Conservation (phyloP, 441 rosid genomes). For the Biscutella laevigata region DNA sequence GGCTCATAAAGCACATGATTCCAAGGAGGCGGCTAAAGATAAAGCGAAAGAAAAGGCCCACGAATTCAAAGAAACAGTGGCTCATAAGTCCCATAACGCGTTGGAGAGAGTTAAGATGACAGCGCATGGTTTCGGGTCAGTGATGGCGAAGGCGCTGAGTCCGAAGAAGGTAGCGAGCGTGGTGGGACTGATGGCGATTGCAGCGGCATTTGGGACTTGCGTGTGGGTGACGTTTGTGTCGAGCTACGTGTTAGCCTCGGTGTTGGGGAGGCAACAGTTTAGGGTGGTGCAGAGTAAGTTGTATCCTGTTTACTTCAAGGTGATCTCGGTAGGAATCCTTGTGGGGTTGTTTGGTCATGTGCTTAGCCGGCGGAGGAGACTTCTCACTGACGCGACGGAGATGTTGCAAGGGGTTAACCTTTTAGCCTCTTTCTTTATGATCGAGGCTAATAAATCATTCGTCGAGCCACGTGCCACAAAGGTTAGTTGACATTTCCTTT, state of each 20-base stretch:
- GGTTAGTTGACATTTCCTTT: slow-evolving; percentile 27
- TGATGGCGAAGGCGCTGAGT: not conserved
- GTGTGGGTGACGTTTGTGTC: slow-evolving; percentile 75
- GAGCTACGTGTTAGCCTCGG: slow-evolving; percentile 42
- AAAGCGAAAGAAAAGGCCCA: slow-evolving; percentile 5
- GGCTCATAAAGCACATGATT: slow-evolving; percentile 14
- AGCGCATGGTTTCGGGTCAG: not conserved
- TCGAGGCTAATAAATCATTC: slow-evolving; percentile 41
- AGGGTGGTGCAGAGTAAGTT: slow-evolving; percentile 77
- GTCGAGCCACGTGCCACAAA: slow-evolving; percentile 71
- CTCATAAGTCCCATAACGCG: slow-evolving; percentile 2
- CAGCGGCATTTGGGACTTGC: slow-evolving; percentile 54
- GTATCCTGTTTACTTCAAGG: slow-evolving; percentile 61
- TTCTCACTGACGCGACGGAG: slow-evolving; percentile 32
- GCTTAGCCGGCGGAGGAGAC: slow-evolving; percentile 22
- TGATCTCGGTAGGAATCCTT: slow-evolving; percentile 32
- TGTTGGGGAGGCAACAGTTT: slow-evolving; percentile 60
- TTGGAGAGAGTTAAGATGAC: slow-evolving; percentile 14
- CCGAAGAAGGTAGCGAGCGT: slow-evolving; percentile 24
- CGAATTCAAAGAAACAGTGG: not conserved
- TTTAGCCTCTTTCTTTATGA: slow-evolving; percentile 34
- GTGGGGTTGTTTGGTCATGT: slow-evolving; percentile 50
- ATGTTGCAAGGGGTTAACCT: slow-evolving; percentile 50
- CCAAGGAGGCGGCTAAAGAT: slow-evolving; percentile 24
- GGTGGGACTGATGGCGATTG: slow-evolving; percentile 37